A percentile compares a stretch with the other conserved stretches of the same genome.
Evolutionary conservation across 768 basidiomycete species (phyloP).

Genomic region (Boletus insuetus): DNA sequence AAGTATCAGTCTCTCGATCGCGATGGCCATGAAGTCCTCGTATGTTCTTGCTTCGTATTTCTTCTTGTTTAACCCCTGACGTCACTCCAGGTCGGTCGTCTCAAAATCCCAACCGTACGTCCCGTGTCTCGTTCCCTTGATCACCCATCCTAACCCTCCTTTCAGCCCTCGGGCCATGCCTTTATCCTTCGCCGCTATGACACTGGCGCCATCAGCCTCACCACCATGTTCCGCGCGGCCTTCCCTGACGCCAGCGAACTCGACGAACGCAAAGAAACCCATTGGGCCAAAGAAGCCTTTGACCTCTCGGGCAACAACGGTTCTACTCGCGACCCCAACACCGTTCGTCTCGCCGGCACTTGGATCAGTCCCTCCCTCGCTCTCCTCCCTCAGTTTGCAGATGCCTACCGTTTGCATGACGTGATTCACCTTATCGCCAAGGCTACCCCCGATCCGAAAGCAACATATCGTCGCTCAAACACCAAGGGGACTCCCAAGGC

Average conservation of each 20-base stretch:
- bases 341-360: constrained; percentile 82
- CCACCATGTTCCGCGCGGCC: constrained; percentile 95
- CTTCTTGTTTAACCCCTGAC: constrained; percentile 14
- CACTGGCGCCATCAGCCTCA: constrained; percentile 87
- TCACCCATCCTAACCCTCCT: constrained; percentile 15
- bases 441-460: constrained; percentile 74
- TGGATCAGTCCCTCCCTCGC: constrained; percentile 78
- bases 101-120: constrained; percentile 87
- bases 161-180: constrained; percentile 74
- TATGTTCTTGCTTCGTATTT: constrained; percentile 33
- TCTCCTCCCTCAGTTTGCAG: constrained; percentile 52
- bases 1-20: constrained; percentile 92
- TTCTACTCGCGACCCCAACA: constrained; percentile 51
- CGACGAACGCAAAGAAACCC: constrained; percentile 75
- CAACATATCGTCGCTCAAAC: constrained; percentile 73
- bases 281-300: constrained; percentile 79
- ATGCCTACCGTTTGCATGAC: constrained; percentile 57
- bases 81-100: constrained; percentile 67
- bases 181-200: constrained; percentile 94
- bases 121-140: constrained; percentile 1
- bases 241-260: constrained; percentile 78
- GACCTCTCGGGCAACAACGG: constrained; percentile 80
- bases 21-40: constrained; percentile 84
- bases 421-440: constrained; percentile 65
- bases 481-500: constrained; percentile 32